phyloP scores from a whole-genome alignment of 495 filamentous ascomycete species.

The Podospora tetraspora region DNA sequence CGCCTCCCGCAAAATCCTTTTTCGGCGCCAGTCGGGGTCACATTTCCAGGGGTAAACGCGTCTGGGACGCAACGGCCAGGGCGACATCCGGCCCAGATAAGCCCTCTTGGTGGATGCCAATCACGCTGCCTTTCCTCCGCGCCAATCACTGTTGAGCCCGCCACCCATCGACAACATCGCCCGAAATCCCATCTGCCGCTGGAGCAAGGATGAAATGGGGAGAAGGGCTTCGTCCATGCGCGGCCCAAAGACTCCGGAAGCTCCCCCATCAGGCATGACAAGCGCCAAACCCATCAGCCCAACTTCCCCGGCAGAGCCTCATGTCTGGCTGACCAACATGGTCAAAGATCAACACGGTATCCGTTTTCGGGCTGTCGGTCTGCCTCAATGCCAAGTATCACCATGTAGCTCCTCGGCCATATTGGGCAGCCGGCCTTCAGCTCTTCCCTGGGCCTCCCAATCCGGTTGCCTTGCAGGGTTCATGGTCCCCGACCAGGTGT shows the following conservation, averaged over 20 bases:
- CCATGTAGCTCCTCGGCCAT: not conserved
- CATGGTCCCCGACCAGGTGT: not conserved
- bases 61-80: constrained; percentile 11
- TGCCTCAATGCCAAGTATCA: not conserved
- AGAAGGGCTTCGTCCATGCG: not conserved
- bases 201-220: not conserved
- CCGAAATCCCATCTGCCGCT: constrained; percentile 3
- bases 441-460: not conserved
- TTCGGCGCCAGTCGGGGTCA: constrained; percentile 4
- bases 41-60: constrained; percentile 1
- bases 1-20: not conserved
- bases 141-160: not conserved
- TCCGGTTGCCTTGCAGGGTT: not conserved
- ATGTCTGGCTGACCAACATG: not conserved
- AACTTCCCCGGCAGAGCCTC: constrained; percentile 1
- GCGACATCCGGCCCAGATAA: not conserved
- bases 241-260: constrained; percentile 2
- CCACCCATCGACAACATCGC: not conserved
- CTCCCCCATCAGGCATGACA: not conserved
- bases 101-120: not conserved
- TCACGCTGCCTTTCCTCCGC: constrained; percentile 4
- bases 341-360: not conserved
- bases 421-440: not conserved
- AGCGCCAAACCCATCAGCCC: constrained; percentile 1
- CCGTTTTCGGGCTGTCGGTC: not conserved